Percentiles rank a stretch among this genome's conserved stretches.
These are phyloP conservation scores for Ceratobasidium sp. DNA, from an alignment of 1,284 basidiomycete species.

Conservation along the genomic window DNA sequence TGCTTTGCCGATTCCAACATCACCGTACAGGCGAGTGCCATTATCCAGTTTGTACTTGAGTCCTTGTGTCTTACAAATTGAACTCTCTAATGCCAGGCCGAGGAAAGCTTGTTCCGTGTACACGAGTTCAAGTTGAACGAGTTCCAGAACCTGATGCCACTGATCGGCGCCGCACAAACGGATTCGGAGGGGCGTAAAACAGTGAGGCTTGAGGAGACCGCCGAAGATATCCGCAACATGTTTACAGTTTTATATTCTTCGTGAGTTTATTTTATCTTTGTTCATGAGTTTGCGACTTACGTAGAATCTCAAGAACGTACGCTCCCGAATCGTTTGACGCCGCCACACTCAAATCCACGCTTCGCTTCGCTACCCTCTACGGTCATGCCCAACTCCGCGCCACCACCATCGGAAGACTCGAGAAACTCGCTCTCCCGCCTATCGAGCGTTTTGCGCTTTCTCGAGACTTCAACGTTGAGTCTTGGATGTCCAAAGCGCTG, in stretches of 20 bases:
- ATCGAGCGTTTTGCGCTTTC: neutral
- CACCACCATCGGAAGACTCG: neutral
- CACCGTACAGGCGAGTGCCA: neutral
- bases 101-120: constrained; percentile 4
- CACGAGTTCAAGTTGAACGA: constrained; percentile 15
- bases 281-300: no score
- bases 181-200: neutral
- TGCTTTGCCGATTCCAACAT: constrained; percentile 7
- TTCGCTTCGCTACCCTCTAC: constrained; percentile 8
- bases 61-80: neutral
- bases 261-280: neutral
- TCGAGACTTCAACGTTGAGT: neutral
- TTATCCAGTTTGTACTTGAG: neutral
- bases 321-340: no score
- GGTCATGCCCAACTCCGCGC: neutral
- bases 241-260: constrained; percentile 1
- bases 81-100: neutral
- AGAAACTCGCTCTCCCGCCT: neutral
- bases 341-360: constrained; percentile 17
- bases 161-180: neutral
- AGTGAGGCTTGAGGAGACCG: neutral
- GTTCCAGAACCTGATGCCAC: neutral
- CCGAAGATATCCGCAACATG: constrained; percentile 7
- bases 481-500: neutral
- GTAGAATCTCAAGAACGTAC: no score